Evolutionary conservation across 106 monocot genomes (phyloP).

Genomic region (Vanilla planifolia): DNA sequence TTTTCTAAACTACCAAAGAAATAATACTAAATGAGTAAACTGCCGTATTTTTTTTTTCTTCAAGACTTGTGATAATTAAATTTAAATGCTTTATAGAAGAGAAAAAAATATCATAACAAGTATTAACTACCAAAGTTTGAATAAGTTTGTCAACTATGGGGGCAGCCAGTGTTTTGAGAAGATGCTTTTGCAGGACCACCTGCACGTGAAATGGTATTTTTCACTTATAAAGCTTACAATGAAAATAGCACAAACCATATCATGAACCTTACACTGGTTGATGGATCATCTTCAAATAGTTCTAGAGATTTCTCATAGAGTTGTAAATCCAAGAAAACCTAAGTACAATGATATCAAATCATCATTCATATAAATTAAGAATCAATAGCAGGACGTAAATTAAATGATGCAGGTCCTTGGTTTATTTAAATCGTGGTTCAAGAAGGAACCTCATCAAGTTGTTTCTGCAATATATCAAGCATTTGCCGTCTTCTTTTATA

Average conservation of each 20-base stretch:
- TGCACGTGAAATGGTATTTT: constrained; percentile 13
- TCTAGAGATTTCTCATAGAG: constrained; percentile 81
- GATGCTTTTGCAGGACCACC: constrained; percentile 85
- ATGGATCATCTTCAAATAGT: constrained; percentile 85
- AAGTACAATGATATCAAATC: constrained; percentile 1
- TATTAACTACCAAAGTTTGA: constrained; percentile 46
- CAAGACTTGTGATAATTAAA: background rate
- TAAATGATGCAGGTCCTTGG: background rate
- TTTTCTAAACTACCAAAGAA: background rate
- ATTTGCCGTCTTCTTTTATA: constrained; percentile 61
- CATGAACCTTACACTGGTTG: constrained; percentile 51
- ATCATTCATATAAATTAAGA: background rate
- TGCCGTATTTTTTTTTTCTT: background rate
- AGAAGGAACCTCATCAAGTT: constrained; percentile 78
- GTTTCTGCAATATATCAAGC: constrained; percentile 82
- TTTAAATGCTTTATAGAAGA: background rate
- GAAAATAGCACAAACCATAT: background rate
- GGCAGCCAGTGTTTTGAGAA: constrained; percentile 68
- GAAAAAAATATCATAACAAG: background rate
- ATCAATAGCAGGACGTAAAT: background rate
- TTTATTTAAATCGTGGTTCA: background rate
- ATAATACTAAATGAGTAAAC: background rate
- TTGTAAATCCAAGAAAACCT: constrained; percentile 85
- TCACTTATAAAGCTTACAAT: background rate
- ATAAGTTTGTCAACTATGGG: constrained; percentile 65